Base-by-base conservation (phyloP, 441 rosid species). In the Dalechampia spathulata region DNA sequence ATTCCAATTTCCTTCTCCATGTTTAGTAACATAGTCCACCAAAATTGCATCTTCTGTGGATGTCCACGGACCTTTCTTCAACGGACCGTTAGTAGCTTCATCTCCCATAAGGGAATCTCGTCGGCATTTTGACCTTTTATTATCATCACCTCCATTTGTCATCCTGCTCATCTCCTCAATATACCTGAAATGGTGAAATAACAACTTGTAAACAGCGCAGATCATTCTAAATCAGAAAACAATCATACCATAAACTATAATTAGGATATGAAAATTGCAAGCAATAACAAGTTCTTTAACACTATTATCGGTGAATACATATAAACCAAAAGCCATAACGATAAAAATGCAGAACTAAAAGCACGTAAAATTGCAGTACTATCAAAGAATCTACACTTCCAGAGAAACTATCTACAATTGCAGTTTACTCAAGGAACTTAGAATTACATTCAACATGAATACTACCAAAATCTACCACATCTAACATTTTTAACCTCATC, bases 1-100 rank as follows among this genome's bases (percentile, higher is more conserved):
- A 80, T 87, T 93, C 99, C 99, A 93, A 75, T 93, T 87, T 62
- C 99, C 99, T 64, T 93, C 97, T n/a, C 96, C 97, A 25, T 93
- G 95, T 78, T 79, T 87, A 75, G 74, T 82, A 11, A 93, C 97
- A 76, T 87, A 86, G 23, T 90, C 88, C 52, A 83, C 72, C 75
- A 93, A 79, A 65, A 93, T 83, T 11, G 78, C 82, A 61, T 93
- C 99, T 81, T 93, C 97, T 7, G 86, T 72, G 12, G 99, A 73
- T 3, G 99, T 87, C 99, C 99, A 93, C 2, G 99, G 99, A 27
- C 99, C 99, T 80, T 93, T 93, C 83, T 90, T 90, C 76, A 93
- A 22, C 11, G 45, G 68, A 58, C 76, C 68, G 28, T 53, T 57
- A 52, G 57, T 70, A 71, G 61, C 70, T 66, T 68, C 75, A 49